phyloP scores from a whole-genome alignment of 345 rosid genomes.

The Cardiospermum halicacabum region DNA sequence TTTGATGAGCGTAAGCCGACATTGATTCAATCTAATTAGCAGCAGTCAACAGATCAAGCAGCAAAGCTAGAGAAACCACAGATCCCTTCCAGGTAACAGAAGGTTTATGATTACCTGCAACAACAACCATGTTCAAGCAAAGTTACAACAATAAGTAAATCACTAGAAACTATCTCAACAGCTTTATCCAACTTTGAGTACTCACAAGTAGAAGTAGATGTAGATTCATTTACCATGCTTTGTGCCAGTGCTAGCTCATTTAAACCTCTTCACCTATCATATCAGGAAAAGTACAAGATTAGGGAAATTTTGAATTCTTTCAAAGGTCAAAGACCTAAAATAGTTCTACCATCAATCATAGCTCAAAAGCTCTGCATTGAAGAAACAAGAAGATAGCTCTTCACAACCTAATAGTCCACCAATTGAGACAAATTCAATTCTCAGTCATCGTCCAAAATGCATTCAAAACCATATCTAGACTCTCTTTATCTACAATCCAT shows the following conservation, averaged over 20 bases:
- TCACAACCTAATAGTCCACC: not conserved
- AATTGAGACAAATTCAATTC: not conserved
- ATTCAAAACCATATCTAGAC: not conserved
- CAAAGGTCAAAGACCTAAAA: not conserved
- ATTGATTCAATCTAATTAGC: conserved; percentile 30
- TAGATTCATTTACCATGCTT: conserved; percentile 10
- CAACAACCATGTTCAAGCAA: not conserved
- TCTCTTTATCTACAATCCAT: not conserved
- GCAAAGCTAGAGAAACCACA: conserved; percentile 10
- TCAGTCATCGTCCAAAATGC: not conserved
- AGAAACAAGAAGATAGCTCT: not conserved
- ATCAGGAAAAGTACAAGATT: not conserved
- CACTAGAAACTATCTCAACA: conserved; percentile 1
- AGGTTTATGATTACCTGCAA: conserved; percentile 21
- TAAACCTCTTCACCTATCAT: conserved; percentile 12
- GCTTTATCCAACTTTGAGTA: not conserved
- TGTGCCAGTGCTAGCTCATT: conserved; percentile 17
- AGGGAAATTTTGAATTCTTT: not conserved
- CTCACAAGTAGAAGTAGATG: conserved; percentile 11
- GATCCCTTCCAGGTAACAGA: conserved; percentile 21
- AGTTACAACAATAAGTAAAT: not conserved
- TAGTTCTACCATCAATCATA: not conserved
- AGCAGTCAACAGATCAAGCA: conserved; percentile 17
- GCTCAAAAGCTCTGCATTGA: not conserved
- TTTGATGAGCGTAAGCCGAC: conserved; percentile 75